Percentiles rank a stretch among this genome's conserved stretches.
These are phyloP conservation scores for Mortierella sp. DNA, from an alignment of 371 early-diverging fungal genomes.

Conservation along the genomic window DNA sequence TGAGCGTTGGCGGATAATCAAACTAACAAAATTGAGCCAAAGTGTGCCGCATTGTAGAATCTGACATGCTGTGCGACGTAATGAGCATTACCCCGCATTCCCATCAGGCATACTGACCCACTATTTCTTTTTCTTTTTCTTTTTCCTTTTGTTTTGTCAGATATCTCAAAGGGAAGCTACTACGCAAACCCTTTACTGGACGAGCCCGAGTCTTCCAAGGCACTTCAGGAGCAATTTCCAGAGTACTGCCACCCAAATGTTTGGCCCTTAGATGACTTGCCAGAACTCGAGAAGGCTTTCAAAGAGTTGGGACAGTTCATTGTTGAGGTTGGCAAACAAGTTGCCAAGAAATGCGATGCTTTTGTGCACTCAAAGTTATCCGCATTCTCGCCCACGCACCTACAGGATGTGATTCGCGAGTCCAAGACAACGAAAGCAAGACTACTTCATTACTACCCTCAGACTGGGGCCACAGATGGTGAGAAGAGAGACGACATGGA, in stretches of 20 bases:
- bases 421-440: slow-evolving; percentile 68
- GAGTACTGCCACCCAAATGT: slow-evolving; percentile 64
- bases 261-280: slow-evolving; percentile 64
- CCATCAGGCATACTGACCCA: slow-evolving; percentile 18
- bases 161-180: slow-evolving; percentile 61
- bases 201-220: slow-evolving; percentile 43
- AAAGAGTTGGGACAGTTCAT: slow-evolving; percentile 65
- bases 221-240: slow-evolving; percentile 43
- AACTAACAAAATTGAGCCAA: not conserved
- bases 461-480: slow-evolving; percentile 31
- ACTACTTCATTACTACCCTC: slow-evolving; percentile 73
- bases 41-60: not conserved
- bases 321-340: slow-evolving; percentile 62
- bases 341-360: slow-evolving; percentile 67
- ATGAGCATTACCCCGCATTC: slow-evolving; percentile 28
- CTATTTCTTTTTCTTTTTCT: slow-evolving; percentile 20
- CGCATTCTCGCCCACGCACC: slow-evolving; percentile 52
- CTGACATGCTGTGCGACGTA: slow-evolving; percentile 21
- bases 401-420: slow-evolving; percentile 57
- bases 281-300: slow-evolving; percentile 58
- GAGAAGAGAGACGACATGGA: slow-evolving; percentile 55
- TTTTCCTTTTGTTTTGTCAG: slow-evolving; percentile 16
- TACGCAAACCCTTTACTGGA: slow-evolving; percentile 67
- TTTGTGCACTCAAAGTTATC: slow-evolving; percentile 56
- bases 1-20: not conserved